Conservation (phyloP, 169 alveolate species). For the Eimeria acervulina region DNA sequence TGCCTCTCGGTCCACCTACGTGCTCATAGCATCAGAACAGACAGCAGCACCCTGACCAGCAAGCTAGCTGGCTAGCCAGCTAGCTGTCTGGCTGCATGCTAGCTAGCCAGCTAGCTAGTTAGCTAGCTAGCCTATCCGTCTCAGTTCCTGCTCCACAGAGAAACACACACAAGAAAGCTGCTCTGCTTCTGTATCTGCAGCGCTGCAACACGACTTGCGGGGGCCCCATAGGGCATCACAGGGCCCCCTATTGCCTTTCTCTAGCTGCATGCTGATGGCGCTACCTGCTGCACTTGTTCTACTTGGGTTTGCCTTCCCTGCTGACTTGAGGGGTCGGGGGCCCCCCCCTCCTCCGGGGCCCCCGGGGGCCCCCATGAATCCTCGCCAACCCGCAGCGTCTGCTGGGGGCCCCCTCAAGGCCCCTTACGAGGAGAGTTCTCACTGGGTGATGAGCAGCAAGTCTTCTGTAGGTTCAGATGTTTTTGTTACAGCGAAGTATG, state of each 20-base stretch:
- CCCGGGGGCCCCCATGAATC: not conserved
- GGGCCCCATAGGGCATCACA: constrained; percentile 46
- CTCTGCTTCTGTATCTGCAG: constrained; percentile 18
- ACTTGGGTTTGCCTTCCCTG: constrained; percentile 59
- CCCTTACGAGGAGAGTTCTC: not conserved
- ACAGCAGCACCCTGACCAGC: not conserved
- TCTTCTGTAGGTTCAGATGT: constrained; percentile 77
- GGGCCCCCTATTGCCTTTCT: not conserved
- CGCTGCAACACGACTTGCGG: not conserved
- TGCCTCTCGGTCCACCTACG: not conserved
- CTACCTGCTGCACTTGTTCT: constrained; percentile 45
- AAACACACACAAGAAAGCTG: no score
- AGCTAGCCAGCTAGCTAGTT: not conserved
- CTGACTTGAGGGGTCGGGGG: constrained; percentile 24
- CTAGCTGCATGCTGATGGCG: constrained; percentile 48
- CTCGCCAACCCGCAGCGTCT: not conserved
- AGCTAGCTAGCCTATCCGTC: not conserved
- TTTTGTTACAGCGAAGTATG: constrained; percentile 86
- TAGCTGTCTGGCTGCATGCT: not conserved
- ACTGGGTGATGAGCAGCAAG: constrained; percentile 22
- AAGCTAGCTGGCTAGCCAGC: not conserved
- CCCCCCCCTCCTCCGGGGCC: constrained; percentile 24
- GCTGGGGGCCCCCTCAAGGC: constrained; percentile 1
- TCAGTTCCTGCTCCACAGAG: not conserved
- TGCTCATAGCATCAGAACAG: not conserved